Evolutionary conservation across 352 stramenopile species (phyloP).

Genomic region (Aphanomyces cochlioides): DNA sequence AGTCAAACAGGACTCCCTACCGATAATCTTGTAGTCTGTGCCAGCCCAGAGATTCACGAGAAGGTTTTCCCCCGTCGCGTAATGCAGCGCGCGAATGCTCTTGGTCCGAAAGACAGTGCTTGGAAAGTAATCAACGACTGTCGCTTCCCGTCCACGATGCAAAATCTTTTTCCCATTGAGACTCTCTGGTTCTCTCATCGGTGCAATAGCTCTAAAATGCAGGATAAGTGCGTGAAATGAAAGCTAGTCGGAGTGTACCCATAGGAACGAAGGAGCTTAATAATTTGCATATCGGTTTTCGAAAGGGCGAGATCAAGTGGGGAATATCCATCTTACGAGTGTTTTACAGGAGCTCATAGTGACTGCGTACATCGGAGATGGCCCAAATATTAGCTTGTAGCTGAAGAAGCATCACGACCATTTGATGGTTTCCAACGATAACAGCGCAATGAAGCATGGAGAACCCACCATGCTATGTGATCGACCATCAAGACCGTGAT

Average conservation of each 20-base stretch:
- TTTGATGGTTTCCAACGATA: constrained; percentile 74
- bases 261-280: constrained; percentile 73
- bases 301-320: constrained; percentile 77
- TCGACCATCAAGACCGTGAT: not conserved
- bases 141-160: constrained; percentile 62
- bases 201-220: constrained; percentile 41
- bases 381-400: constrained; percentile 68
- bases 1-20: constrained; percentile 13
- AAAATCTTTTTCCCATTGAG: constrained; percentile 74
- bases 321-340: constrained; percentile 65
- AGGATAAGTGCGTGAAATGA: not conserved
- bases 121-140: constrained; percentile 77
- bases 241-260: constrained; percentile 35
- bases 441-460: constrained; percentile 75
- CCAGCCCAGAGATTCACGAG: constrained; percentile 79
- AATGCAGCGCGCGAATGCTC: constrained; percentile 69
- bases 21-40: constrained; percentile 80
- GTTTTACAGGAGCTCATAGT: not conserved
- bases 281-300: constrained; percentile 76
- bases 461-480: constrained; percentile 59
- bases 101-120: constrained; percentile 70
- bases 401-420: constrained; percentile 85
- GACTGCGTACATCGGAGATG: constrained; percentile 64
- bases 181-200: constrained; percentile 82
- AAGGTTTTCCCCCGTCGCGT: constrained; percentile 67